These are phyloP conservation scores for Penicillium hordei DNA, from an alignment of 2,329 filamentous ascomycete species.

Conservation along the genomic window DNA sequence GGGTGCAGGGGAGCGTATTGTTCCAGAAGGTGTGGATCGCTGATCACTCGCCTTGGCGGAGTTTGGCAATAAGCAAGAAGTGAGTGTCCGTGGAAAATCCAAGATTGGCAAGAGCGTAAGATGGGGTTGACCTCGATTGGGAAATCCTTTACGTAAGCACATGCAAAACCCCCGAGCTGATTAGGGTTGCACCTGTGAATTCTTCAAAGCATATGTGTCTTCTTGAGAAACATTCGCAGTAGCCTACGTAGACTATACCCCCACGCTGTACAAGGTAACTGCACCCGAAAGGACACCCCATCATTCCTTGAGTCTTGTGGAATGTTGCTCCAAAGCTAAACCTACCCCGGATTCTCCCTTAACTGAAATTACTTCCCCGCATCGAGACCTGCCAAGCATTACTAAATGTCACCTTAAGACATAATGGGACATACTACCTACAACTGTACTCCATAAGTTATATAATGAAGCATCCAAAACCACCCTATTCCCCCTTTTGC, in stretches of 20 bases:
- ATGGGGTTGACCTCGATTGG: not conserved
- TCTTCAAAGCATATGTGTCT: not conserved
- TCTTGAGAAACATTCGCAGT: not conserved
- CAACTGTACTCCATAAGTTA: not conserved
- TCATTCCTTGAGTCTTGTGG: constrained; percentile 1
- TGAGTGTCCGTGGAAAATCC: not conserved
- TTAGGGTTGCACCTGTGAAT: constrained; percentile 7
- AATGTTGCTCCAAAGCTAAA: constrained; percentile 6
- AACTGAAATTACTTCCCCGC: constrained; percentile 1
- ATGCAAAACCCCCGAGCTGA: not conserved
- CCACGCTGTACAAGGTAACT: not conserved
- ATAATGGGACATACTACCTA: not conserved
- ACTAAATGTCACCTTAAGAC: constrained; percentile 5
- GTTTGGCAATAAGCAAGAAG: not conserved
- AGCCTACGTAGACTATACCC: not conserved
- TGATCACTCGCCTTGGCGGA: constrained; percentile 26
- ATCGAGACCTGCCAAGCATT: constrained; percentile 9
- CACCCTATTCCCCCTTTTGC: not conserved
- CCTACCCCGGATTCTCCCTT: constrained; percentile 11
- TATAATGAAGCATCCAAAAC: not conserved
- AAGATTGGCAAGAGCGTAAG: not conserved
- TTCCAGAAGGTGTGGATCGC: constrained; percentile 31
- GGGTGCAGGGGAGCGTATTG: constrained; percentile 7
- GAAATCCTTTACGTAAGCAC: constrained; percentile 11
- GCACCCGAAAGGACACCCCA: not conserved